Evolutionary conservation across 2,329 filamentous ascomycete genomes (phyloP), one percentile per base, ranked within the genome.

Genomic region (Ceratocystis harringtonii): DNA sequence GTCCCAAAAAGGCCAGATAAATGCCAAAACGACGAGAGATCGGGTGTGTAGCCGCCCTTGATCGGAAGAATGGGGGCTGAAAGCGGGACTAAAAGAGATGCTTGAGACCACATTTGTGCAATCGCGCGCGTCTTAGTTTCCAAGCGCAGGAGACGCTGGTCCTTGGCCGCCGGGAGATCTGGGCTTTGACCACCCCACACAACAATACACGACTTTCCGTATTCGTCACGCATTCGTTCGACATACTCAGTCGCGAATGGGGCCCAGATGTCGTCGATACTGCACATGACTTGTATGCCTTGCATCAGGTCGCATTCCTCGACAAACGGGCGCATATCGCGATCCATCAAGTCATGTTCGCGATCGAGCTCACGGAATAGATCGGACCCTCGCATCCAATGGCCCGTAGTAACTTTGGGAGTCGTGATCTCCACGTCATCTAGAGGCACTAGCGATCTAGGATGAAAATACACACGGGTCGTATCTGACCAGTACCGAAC

Each of bases 401-500:
- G 90, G 71, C 96, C 96, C 2, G 90, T 92, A 72, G 89, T 86
- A 44, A 95, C 78, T 17, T 64, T 62, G 10, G 66, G 66, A n/a
- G 66, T 57, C 17, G 48, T 65, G 19, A 65, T 43, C 73, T 95
- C 90, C 72, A 89, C 95, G 71, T 96, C 90, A 72, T 88, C 88
- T 15, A 97, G 79, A 72, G 95, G 92, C 8, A 95, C 80, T 64
- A 96, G 83, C 12, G 91, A 96, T 65, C 84, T 84, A 7, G 94
- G 94, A 73, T 97, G 92, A 73, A 89, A 96, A 75, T 85, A 99
- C n/a, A 94, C 83, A 30, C 90, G 84, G 70, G 90, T 95, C 75
- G 91, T 97, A 75, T 99, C 94, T 41, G 91, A 95, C 92, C 94
- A 99, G 76, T 94, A 97, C 64, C 90, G 84, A n/a, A 97, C 88